Percentiles rank a stretch among this genome's conserved stretches.
These are phyloP conservation scores for Reticulascus tulasneorum DNA, from an alignment of 2,329 filamentous ascomycete genomes.

Conservation along the genomic window DNA sequence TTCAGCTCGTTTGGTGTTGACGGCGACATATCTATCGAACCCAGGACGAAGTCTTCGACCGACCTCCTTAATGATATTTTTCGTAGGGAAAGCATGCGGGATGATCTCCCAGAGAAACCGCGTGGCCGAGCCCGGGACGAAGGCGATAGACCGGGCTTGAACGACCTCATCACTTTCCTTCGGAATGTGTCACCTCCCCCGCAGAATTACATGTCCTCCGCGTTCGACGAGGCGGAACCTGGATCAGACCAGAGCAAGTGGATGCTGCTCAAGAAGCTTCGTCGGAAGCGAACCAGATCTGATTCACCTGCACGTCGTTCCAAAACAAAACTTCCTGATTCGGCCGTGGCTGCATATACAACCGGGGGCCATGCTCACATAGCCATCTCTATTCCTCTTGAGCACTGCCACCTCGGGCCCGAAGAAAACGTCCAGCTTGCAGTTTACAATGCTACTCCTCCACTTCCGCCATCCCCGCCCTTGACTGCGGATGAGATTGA, in stretches of 20 bases:
- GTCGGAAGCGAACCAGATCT: conserved; percentile 19
- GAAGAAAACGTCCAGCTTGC: conserved; percentile 14
- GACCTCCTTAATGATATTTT: no score
- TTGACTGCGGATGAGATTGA: conserved; percentile 2
- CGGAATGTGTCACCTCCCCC: conserved; percentile 8
- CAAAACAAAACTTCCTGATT: conserved; percentile 44
- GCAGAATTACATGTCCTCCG: conserved; percentile 6
- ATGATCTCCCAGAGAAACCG: not conserved
- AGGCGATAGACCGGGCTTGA: conserved; percentile 9
- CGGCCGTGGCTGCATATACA: conserved; percentile 51
- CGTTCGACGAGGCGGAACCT: conserved; percentile 22
- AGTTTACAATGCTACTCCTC: conserved; percentile 16
- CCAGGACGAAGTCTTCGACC: conserved; percentile 12
- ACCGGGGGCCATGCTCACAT: conserved; percentile 53
- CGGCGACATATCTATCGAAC: conserved; percentile 8
- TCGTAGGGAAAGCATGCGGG: no score
- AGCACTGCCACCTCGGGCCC: conserved; percentile 40
- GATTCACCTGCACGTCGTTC: conserved; percentile 10
- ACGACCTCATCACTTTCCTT: conserved; percentile 15
- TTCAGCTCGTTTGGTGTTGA: conserved; percentile 11
- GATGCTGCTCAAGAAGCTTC: conserved; percentile 34
- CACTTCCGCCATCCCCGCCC: conserved; percentile 15
- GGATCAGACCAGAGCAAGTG: conserved; percentile 29
- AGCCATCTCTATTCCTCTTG: conserved; percentile 55
- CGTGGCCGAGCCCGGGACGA: conserved; percentile 13